Evolutionary conservation across 495 filamentous ascomycete genomes (phyloP).

Genomic region (Astrothelium subdiscretum): DNA sequence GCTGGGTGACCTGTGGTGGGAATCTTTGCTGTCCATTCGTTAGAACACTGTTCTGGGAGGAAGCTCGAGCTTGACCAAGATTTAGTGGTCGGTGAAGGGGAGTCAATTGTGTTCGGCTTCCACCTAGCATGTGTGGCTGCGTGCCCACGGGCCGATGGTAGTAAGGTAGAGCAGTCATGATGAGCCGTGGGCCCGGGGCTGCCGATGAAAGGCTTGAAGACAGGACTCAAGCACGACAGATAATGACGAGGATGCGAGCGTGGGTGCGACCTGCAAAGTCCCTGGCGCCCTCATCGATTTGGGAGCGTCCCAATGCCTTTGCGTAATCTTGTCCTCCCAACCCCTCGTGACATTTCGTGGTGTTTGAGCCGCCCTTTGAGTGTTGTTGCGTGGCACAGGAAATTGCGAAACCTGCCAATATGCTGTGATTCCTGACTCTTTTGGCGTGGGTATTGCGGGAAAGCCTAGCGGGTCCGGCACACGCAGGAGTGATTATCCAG

Average conservation of each 20-base stretch:
- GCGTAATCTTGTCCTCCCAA: constrained; percentile 22
- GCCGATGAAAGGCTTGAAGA: constrained; percentile 3
- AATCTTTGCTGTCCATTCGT: neutral
- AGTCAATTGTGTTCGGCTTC: neutral
- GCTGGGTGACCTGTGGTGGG: constrained; percentile 23
- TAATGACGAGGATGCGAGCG: constrained; percentile 9
- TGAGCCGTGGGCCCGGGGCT: constrained; percentile 5
- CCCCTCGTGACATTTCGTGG: constrained; percentile 16
- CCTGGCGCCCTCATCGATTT: constrained; percentile 9
- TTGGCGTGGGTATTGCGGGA: neutral
- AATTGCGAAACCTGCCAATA: neutral
- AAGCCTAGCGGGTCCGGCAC: neutral
- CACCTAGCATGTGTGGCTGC: neutral
- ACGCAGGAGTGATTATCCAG: neutral
- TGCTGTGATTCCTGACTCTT: neutral
- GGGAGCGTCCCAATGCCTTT: constrained; percentile 27
- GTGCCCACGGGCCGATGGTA: neutral
- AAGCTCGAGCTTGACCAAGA: neutral
- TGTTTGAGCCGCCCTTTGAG: neutral
- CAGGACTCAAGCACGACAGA: constrained; percentile 7
- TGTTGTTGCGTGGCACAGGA: neutral
- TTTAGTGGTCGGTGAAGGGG: neutral
- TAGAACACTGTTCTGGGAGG: neutral
- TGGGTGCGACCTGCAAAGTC: constrained; percentile 2
- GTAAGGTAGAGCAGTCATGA: constrained; percentile 10